These are phyloP conservation scores for Boletus austroedulis DNA, from an alignment of 1,284 basidiomycete genomes.

Conservation along the genomic window DNA sequence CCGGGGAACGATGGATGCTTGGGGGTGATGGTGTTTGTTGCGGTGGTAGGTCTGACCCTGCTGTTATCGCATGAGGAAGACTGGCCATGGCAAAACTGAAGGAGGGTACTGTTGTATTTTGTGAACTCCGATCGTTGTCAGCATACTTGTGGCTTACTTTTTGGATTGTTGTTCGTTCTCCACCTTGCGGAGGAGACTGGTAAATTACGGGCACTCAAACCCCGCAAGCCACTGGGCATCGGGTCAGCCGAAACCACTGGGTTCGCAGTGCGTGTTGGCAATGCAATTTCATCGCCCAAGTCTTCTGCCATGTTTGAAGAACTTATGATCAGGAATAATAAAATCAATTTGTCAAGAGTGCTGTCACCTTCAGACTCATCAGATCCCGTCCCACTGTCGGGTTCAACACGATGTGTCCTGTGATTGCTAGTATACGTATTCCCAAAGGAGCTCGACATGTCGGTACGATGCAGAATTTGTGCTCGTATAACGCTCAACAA, in stretches of 20 bases:
- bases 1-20: constrained; percentile 1
- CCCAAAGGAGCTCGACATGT: constrained; percentile 16
- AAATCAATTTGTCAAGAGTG: background rate
- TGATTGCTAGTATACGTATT: background rate
- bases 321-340: background rate
- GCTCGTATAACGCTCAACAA: constrained; percentile 55
- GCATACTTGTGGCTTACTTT: constrained; percentile 14
- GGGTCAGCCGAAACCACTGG: background rate
- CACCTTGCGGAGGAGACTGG: background rate
- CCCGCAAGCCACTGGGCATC: background rate
- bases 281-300: background rate
- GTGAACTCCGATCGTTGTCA: background rate
- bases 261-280: background rate
- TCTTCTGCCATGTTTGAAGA: constrained; percentile 5
- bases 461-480: constrained; percentile 22
- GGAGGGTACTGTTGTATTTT: constrained; percentile 13
- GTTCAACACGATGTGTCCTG: background rate
- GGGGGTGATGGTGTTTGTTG: background rate
- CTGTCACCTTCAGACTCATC: constrained; percentile 11
- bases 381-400: constrained; percentile 1
- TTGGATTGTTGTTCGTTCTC: constrained; percentile 3
- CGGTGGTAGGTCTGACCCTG: background rate
- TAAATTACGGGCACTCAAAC: background rate
- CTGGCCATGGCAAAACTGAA: constrained; percentile 11
- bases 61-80: constrained; percentile 2